Evolutionary conservation across 768 basidiomycete genomes (phyloP), one percentile per base, ranked within the genome.

Genomic region (Terana coerulea): DNA sequence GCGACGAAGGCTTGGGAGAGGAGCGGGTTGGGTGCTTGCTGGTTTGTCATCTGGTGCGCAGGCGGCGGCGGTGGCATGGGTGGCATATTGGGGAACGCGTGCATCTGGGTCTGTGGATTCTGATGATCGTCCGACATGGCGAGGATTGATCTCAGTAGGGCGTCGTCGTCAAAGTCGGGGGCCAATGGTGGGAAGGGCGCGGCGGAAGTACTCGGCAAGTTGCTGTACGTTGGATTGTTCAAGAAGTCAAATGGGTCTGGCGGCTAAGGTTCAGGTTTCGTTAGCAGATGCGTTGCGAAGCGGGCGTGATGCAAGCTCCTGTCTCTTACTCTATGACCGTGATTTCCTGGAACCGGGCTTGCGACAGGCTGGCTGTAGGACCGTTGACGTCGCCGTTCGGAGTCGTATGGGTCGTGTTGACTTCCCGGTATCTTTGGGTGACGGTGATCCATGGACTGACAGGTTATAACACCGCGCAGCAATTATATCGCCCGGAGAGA

Each of bases 1-100:
- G 64, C 61, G 31, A 65, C 43, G 48, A 65, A 62, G 26, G 62
- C 57, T 37, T 63, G 58, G 25, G 60, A 58, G 30, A 63, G 25
- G 42, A 59, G 52, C 11, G 64, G 61, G 39, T 60, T 60, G 47
- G 43, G 48, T 19, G 46, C 26, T 25, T 54, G 37, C 43, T 51
- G 48, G 35, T n/a, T 44, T 37, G 44, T 53, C 25, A 52, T 36
- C 43, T 60, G 53, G 55, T 46, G 45, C 31, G 45, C 14, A 43
- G 17, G 17, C 53, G 25, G 31, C 28, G n/a, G 42, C 22, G 33
- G 25, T 26, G 55, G 51, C 46, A 49, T 34, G 24, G 25, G 9
- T 8, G 37, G 49, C 15, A 42, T 17, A 10, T 36, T 42, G 22
- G 40, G 22, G 51, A 52, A 40, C 8, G 47, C 22, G 5, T 40